These are phyloP conservation scores for Hortiboletus rubellus DNA, from an alignment of 1,284 basidiomycete genomes.

Conservation along the genomic window DNA sequence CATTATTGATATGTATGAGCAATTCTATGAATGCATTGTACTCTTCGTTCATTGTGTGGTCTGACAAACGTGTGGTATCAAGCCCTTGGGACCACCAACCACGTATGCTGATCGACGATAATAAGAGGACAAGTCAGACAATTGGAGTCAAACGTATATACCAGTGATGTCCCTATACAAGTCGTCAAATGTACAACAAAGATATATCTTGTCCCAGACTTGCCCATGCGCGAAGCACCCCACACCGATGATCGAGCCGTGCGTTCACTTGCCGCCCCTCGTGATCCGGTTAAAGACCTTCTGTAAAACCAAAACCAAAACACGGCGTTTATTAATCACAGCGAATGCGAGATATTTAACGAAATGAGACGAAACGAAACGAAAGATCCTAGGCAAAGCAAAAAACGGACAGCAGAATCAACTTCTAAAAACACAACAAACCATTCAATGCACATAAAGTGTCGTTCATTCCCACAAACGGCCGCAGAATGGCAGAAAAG, in stretches of 20 bases:
- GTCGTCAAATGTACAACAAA: conserved; percentile 3
- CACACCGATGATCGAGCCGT: not conserved
- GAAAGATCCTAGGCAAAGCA: conserved; percentile 1
- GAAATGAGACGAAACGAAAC: not conserved
- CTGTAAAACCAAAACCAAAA: conserved; percentile 21
- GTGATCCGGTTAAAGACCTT: conserved; percentile 30
- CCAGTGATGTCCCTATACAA: conserved; percentile 11
- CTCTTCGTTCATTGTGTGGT: not conserved
- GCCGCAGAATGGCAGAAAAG: not conserved
- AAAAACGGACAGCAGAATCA: not conserved
- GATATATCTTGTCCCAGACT: not conserved
- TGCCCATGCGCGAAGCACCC: not conserved
- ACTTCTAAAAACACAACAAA: not conserved
- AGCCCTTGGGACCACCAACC: not conserved
- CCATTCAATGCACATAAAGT: not conserved
- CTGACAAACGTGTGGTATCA: no score
- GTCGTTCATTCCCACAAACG: not conserved
- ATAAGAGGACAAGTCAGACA: no score
- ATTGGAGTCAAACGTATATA: not conserved
- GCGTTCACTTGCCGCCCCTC: conserved; percentile 24
- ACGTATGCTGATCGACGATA: no score
- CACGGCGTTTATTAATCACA: conserved; percentile 29
- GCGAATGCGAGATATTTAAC: conserved; percentile 6
- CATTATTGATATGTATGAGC: conserved; percentile 28
- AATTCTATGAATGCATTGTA: conserved; percentile 17